Conservation (phyloP, 148 eudicot genomes). For the Diospyros kaki region DNA sequence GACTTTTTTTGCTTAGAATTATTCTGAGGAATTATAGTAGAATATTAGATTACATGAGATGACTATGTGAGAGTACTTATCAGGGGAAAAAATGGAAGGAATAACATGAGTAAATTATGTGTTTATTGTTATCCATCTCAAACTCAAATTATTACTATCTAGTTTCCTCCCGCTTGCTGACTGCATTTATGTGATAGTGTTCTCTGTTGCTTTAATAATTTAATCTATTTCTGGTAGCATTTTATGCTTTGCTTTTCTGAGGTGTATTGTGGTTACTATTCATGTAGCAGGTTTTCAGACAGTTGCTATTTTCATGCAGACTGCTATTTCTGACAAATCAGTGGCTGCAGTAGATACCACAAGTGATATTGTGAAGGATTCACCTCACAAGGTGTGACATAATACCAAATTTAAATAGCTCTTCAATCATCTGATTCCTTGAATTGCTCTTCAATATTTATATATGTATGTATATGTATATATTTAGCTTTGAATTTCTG, state of each 20-base stretch:
- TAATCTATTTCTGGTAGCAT: conserved; percentile 21
- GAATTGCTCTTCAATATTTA: background rate
- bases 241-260: conserved; percentile 51
- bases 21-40: no score
- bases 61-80: no score
- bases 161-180: background rate
- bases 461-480: no score
- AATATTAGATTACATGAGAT: no score
- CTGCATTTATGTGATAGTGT: background rate
- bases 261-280: conserved; percentile 84
- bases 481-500: no score
- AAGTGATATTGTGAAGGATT: conserved; percentile 64
- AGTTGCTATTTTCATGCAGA: conserved; percentile 99
- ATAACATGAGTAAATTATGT: background rate
- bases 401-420: background rate
- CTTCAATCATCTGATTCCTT: background rate
- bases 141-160: background rate
- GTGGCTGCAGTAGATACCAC: conserved; percentile 40
- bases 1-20: background rate
- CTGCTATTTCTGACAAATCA: conserved; percentile 60
- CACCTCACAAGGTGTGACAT: conserved; percentile 75
- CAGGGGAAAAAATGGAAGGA: no score
- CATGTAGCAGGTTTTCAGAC: conserved; percentile 99
- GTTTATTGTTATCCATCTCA: background rate
- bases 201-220: no score